Base-by-base conservation (phyloP, 257 asterid genomes). In the Gentiana macrophylla region DNA sequence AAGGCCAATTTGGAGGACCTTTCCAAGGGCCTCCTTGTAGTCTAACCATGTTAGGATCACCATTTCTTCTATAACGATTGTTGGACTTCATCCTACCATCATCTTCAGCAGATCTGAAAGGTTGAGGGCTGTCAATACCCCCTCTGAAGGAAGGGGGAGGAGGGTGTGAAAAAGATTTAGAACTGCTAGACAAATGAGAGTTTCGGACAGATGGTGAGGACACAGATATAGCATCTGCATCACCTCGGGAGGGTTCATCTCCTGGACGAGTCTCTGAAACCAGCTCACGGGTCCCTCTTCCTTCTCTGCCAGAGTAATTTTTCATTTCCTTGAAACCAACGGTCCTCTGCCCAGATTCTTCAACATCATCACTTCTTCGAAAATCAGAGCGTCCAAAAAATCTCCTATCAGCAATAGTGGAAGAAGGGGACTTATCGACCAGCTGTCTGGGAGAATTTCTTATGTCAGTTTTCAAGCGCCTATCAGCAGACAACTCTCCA, bases 1-100 rank as follows among this genome's bases (percentile, higher is more conserved):
- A 84, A 57, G 83, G 85, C 99, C 99, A 92, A 71, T 64, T 83
- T 49, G 94, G 97, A 56, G 80, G 76, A 54, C 91, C 94, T 76
- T 89, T 83, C 97, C 97, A 92, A 71, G 86, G 76, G 72, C 80
- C 83, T 69, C 89, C 94, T 57, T 72, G 95, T 53, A 86, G 67
- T 70, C 95, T 77, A 68, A 89, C 94, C 78, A 80, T 70, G 68
- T 70, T 85, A 52, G 94, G 79, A 66, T 92, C 97, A 41, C 78
- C 74, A 52, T 61, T 71, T 66, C 97, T 92, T 76, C 97, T 78
- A 70, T 84, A 81, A 45, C 88, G 94, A 50, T 58, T 83, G 67
- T 64, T 75, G 43, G 84, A 64, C 80, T 88, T 83, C 67, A 83
- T 74, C 71, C 95, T 81, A 63, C 77, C 63, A 6, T 88, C 98